Evolutionary conservation across 371 early-diverging fungal species (phyloP), one percentile per base, ranked within the genome.

Genomic region (Haplosporangium sp.): DNA sequence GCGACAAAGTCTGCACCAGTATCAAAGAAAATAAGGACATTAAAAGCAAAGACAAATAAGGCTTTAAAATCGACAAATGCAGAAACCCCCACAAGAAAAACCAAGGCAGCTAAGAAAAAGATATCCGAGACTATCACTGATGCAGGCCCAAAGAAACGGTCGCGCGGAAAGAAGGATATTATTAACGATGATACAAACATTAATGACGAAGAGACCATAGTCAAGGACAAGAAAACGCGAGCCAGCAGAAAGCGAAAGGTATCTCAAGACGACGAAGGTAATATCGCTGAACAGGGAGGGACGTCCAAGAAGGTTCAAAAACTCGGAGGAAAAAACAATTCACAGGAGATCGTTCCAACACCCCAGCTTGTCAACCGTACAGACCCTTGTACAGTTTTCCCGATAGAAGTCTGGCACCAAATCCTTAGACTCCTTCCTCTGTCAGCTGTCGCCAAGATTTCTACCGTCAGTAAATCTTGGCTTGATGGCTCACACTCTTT

Each of bases 401-500:
- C 76, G 1, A 67, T 64, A 17, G 76, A 76, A 35, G 27, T 76
- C 11, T 76, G 76, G 76, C 71, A 76, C 4, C 57, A 67, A 19
- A 60, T 76, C 3, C 53, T 76, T 39, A 52, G 60, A 0, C 39
- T 57, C 19, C 13, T 76, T 19, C 67, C 76, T 1, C 44, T 75
- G 15, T 75, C 76, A 0, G 50, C 62, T 34, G 67, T 75, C 5
- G 67, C 71, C 20, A 66, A 37, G 17, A 57, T 58, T 10, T 70
- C 76, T 10, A 13, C 40, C 19, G 63, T 75, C 10, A 55, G 57
- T 34, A 75, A 65, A 48, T n/a, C 60, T 8, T 75, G 76, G 76
- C 59, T 75, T 34, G 66, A 70, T 38, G 76, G 66, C 2, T 55
- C 66, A 2, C 70, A 67, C 15, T 2, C 62, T 2, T 63, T 40